Evolutionary conservation across 2,329 filamentous ascomycete genomes (phyloP).

Genomic region (Microdochium nivale): DNA sequence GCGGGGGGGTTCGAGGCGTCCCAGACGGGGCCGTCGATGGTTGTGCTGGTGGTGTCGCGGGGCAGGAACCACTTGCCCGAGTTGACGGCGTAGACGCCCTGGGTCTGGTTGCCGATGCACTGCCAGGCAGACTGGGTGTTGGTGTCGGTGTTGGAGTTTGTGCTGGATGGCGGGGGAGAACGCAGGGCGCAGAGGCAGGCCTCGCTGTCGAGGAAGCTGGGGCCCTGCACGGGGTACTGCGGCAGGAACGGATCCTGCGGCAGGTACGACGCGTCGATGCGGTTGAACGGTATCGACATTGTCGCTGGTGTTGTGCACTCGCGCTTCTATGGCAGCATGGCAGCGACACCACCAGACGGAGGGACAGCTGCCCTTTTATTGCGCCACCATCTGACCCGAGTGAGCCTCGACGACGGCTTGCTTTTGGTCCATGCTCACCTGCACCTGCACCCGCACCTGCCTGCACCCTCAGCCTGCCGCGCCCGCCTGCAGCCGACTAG

Average conservation of each 20-base stretch:
- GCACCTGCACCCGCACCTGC: too few relatives aligned
- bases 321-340: background rate
- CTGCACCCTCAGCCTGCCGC: too few relatives aligned
- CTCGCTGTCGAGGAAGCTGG: slow-evolving; percentile 1
- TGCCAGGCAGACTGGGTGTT: slow-evolving; percentile 25
- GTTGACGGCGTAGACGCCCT: slow-evolving; percentile 24
- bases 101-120: slow-evolving; percentile 34
- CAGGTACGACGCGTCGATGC: background rate
- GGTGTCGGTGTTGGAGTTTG: background rate
- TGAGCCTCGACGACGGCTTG: too few relatives aligned
- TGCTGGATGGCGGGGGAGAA: too few relatives aligned
- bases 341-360: background rate
- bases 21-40: slow-evolving; percentile 18
- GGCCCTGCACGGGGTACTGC: background rate
- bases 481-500: too few relatives aligned
- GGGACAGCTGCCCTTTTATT: background rate
- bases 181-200: slow-evolving; percentile 1
- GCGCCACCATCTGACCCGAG: too few relatives aligned
- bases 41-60: slow-evolving; percentile 11
- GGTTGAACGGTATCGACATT: background rate
- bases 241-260: background rate
- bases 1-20: slow-evolving; percentile 28
- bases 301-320: background rate
- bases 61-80: slow-evolving; percentile 33
- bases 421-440: too few relatives aligned